phyloP scores from a whole-genome alignment of 768 basidiomycete species.

The Suillus fuscotomentosus region DNA sequence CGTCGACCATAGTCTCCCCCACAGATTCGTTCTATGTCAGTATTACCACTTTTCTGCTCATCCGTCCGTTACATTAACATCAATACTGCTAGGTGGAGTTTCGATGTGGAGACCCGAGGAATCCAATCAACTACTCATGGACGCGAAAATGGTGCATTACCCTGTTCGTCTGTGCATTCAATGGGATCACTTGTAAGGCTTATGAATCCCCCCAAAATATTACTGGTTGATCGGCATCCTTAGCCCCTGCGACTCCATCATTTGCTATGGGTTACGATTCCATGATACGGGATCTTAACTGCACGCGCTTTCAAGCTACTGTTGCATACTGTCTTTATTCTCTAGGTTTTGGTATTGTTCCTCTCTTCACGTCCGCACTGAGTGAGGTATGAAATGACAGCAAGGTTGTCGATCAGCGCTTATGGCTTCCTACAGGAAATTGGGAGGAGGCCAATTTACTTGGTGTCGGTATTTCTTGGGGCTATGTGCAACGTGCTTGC shows the following conservation, averaged over 20 bases:
- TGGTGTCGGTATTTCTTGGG: constrained; percentile 46
- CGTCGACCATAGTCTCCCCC: constrained; percentile 3
- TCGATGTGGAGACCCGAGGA: constrained; percentile 32
- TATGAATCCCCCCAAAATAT: background rate
- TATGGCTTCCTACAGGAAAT: constrained; percentile 39
- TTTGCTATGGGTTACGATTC: constrained; percentile 55
- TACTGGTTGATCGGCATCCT: background rate
- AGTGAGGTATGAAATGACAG: constrained; percentile 50
- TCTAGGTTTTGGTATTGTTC: constrained; percentile 60
- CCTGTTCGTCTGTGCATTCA: constrained; percentile 29
- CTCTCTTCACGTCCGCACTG: constrained; percentile 63
- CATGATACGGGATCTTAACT: constrained; percentile 48
- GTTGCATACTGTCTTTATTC: constrained; percentile 52
- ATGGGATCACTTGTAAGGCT: constrained; percentile 23
- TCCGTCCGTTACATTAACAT: background rate
- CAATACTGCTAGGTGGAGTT: constrained; percentile 34
- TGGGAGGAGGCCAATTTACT: constrained; percentile 59
- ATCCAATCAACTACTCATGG: constrained; percentile 37
- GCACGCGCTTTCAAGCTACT: constrained; percentile 43
- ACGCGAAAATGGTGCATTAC: constrained; percentile 41
- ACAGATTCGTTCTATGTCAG: constrained; percentile 14
- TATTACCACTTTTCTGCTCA: background rate
- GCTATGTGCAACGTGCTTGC: constrained; percentile 39
- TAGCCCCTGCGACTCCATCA: constrained; percentile 51
- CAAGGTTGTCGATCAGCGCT: background rate